Evolutionary conservation across 352 stramenopile genomes (phyloP).

Genomic region (Phytophthora idaei): DNA sequence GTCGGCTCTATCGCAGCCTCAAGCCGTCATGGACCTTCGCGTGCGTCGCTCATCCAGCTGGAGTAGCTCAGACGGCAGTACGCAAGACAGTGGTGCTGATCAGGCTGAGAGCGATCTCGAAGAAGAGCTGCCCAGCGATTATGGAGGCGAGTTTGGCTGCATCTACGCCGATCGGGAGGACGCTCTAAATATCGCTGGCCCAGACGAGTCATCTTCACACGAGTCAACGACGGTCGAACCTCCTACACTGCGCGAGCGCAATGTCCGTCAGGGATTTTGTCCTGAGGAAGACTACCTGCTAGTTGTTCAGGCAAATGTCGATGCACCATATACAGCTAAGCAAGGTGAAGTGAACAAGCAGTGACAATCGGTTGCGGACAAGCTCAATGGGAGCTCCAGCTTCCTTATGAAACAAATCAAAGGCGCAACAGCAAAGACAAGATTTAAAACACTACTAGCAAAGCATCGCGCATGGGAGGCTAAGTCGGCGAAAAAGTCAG

Average conservation of each 20-base stretch:
- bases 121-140: no score
- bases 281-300: slow-evolving; percentile 14
- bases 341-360: slow-evolving; percentile 9
- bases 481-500: slow-evolving; percentile 5
- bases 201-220: no score
- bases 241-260: neutral
- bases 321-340: neutral
- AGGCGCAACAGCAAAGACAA: neutral
- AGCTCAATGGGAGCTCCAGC: slow-evolving; percentile 9
- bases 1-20: no score
- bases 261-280: slow-evolving; percentile 14
- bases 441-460: slow-evolving; percentile 7
- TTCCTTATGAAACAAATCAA: slow-evolving; percentile 16
- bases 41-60: no score
- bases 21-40: no score
- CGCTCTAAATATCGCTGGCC: no score
- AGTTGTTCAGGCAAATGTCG: slow-evolving; percentile 13
- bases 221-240: no score
- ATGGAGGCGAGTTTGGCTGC: no score
- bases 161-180: no score
- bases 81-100: no score
- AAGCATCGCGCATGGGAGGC: slow-evolving; percentile 10
- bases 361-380: slow-evolving; percentile 4
- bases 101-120: no score
- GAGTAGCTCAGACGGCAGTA: no score